Evolutionary conservation across 148 eudicot genomes (phyloP), one percentile per base, ranked within the genome.

Genomic region (Nepenthes mirabilis): DNA sequence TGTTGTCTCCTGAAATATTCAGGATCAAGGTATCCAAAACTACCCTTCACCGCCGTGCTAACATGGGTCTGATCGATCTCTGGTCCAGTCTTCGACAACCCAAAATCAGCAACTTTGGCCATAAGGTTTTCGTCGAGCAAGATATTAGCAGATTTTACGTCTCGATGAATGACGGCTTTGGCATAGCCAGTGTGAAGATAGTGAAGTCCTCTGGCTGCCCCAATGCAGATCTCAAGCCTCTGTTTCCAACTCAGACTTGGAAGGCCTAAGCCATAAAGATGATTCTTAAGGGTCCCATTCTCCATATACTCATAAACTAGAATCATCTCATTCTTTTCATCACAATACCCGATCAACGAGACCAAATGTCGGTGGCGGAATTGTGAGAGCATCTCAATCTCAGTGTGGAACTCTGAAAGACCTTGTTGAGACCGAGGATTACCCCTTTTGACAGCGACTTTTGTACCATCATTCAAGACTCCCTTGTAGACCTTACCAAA

Each of bases 51-150:
- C 0, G 97, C 97, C 1, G 97, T 91, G 64, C 97, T 91, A 52
- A 91, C 96, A 60, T 91, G 97, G 55, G 97, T 91, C 64, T 91
- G 93, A 62, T 91, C 97, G 1, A 91, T 36, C 68, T 88, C 97
- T 0, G 97, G 97, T 8, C 97, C 97, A 0, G 94, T 79, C 67
- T 85, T 91, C 33, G 97, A 91, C 36, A 91, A 76, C 61, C 97
- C 97, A 52, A 91, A 91, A 72, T 91, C 97, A 0, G 96, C 96
- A 60, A 91, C 97, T 72, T 91, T 91, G 1, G 95, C 90, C 88
- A 91, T 74, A 51, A 83, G 71, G 68, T 83, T 85, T 66, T 81
- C 87, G 34, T 91, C 93, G 0, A 91, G 83, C 72, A 91, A 82
- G 48, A 91, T 87, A 62, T 91, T 91, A 33, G 97, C 95, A n/a